Evolutionary conservation across 305 asterid species (phyloP).

Genomic region (Rubia balearica): DNA sequence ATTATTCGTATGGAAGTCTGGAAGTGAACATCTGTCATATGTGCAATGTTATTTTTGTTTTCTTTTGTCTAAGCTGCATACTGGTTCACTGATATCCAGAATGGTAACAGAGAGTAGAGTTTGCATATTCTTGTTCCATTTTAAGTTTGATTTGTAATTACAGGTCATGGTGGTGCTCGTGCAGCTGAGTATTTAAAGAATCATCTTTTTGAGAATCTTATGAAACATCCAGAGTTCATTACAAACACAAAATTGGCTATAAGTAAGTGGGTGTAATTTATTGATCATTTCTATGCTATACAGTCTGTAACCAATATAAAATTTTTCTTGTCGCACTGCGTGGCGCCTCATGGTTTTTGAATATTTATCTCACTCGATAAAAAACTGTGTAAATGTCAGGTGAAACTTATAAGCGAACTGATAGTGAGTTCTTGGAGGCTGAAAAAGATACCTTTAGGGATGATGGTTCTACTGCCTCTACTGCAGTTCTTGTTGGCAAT

Average conservation of each 20-base stretch:
- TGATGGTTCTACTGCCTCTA: constrained; percentile 97
- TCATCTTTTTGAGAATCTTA: constrained; percentile 86
- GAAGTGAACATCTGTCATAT: neutral
- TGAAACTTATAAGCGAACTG: constrained; percentile 80
- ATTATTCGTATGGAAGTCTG: neutral
- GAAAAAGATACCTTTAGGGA: constrained; percentile 88
- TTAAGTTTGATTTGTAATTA: constrained; percentile 17
- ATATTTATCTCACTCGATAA: neutral
- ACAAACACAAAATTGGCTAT: constrained; percentile 66
- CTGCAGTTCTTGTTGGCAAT: constrained; percentile 82
- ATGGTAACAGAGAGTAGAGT: neutral
- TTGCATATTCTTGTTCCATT: neutral
- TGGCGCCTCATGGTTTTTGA: neutral
- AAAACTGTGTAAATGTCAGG: constrained; percentile 36
- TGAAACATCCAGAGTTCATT: constrained; percentile 72
- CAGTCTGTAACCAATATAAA: neutral
- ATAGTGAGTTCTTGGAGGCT: constrained; percentile 73
- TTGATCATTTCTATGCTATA: neutral
- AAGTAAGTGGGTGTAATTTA: constrained; percentile 49
- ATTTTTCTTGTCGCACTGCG: neutral
- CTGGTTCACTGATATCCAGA: neutral
- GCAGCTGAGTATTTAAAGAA: constrained; percentile 93
- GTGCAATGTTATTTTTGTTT: neutral
- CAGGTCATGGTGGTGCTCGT: constrained; percentile 99
- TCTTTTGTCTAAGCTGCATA: neutral